phyloP scores from a whole-genome alignment of 257 asterid species.

The Solanum sejunctum region DNA sequence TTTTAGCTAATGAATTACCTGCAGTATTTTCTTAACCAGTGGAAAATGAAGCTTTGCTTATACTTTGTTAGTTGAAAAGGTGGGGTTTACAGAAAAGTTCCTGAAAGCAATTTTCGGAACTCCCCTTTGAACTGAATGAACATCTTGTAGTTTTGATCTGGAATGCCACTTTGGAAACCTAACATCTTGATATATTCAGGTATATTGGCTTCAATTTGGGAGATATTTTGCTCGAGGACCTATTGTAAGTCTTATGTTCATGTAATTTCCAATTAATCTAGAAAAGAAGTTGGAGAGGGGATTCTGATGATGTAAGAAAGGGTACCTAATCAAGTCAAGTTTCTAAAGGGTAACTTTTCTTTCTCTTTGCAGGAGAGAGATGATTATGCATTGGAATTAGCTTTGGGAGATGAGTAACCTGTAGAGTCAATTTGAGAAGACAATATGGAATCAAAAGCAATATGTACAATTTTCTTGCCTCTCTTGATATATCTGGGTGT shows the following conservation, averaged over 20 bases:
- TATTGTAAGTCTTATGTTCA: constrained; percentile 41
- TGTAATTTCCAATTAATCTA: background rate
- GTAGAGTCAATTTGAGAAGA: background rate
- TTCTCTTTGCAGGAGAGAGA: constrained; percentile 73
- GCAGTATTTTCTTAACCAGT: background rate
- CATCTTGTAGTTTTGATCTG: background rate
- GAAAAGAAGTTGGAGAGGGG: background rate
- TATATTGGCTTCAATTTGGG: constrained; percentile 96
- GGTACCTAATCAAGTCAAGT: background rate
- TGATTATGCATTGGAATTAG: constrained; percentile 89
- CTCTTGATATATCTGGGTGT: background rate
- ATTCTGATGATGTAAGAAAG: background rate
- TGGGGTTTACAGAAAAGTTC: background rate
- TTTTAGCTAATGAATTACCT: background rate
- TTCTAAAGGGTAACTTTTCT: background rate
- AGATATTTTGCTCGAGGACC: constrained; percentile 98
- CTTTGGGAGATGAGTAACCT: constrained; percentile 79
- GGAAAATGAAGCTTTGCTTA: background rate
- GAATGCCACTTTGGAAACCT: background rate
- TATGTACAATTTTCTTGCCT: background rate
- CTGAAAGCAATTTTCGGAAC: background rate
- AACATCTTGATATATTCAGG: constrained; percentile 39
- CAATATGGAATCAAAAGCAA: background rate
- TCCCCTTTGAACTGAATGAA: background rate
- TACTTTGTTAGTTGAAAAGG: background rate